Base-by-base conservation (phyloP, 306 rosid species). In the Prunus davidiana region DNA sequence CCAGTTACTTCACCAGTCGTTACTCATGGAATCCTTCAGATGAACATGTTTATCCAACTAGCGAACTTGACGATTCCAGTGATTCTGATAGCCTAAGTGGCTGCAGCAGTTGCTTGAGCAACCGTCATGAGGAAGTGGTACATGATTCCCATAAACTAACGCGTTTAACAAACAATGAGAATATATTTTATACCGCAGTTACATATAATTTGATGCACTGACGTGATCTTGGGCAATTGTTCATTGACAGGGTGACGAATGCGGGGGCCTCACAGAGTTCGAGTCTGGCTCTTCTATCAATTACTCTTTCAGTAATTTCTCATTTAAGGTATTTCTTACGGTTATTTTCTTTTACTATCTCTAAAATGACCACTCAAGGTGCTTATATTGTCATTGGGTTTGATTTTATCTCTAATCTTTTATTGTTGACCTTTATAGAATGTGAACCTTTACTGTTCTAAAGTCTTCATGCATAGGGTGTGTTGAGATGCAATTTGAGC, bases 121-220 rank as follows among this genome's bases (percentile, higher is more conserved):
- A 88, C 81, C 97, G 97, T 34, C 97, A 92, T 45, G 99, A 96
- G 71, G 99, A 96, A 96, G 91, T 92, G 98, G 98, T 96, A 92
- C 55, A 63, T 43, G 71, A 27, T 75, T 85, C 70, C 60, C 67
- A 45, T 65, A 61, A 71, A 54, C 54, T 68, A 15, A 34, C 28
- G 28, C n/a, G 49, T 61, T 2, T 67, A 41, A 76, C 67, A 34
- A 3, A 50, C 20, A 55, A 11, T 72, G 25, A 14, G 57, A 50
- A 41, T 16, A 11, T 14, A 38, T 43, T 49, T 46, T 75, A 10
- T 38, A 67, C 58, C 12, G 5, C 67, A 25, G 18, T 65, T 22
- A 54, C 32, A 25, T 55, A 54, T 62, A 73, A 69, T 27, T 72
- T 61, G 16, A 73, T 52, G 72, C 65, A 68, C 82, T 91, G 80